Evolutionary conservation across 352 stramenopile genomes (phyloP), one percentile per base, ranked within the genome.

Genomic region (Thalassiosira delicatula): DNA sequence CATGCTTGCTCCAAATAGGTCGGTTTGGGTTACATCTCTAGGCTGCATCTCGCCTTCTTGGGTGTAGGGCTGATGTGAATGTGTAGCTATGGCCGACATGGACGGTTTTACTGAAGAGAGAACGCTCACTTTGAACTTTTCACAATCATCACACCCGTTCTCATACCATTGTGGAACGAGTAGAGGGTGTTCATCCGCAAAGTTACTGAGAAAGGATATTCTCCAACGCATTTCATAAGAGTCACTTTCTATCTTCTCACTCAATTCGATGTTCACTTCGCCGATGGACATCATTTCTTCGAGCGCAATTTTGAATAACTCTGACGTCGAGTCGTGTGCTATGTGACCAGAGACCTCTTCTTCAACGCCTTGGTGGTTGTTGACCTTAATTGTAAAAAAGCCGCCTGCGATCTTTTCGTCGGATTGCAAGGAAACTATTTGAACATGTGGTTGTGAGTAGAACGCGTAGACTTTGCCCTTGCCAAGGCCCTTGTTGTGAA

Each of bases 241-340:
- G 21, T 73, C 70, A 23, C n/a, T 65, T 56, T 70, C 59, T n/a
- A 84, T 78, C 3, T 53, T 9, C 73, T 82, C 68, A 37, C 42
- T 71, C 19, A 42, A 65, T 71, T 81, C 73, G 56, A 84, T 63
- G 14, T 97, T 90, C 0, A 98, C 91, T 29, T 97, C 81, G 32
- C 87, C 78, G 11, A 98, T 51, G 69, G 88, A 95, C 27, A 9
- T 49, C 44, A 85, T 85, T 17, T 88, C 90, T 82, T 98, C 93
- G 0, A 98, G 62, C 2, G 91, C 95, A 0, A 83, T 74, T 70
- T 96, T 95, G 44, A 98, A 86, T 0, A 91, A 86, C 5, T 51
- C 69, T 12, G 94, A 78, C 0, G 94, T 92, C 11, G 94, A 88
- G 23, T 92, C 75, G 60, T 86, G 69, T 35, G 12, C n/a, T 56